Base-by-base conservation (phyloP, 1,284 basidiomycete genomes). In the Apiotrichum brassicae region DNA sequence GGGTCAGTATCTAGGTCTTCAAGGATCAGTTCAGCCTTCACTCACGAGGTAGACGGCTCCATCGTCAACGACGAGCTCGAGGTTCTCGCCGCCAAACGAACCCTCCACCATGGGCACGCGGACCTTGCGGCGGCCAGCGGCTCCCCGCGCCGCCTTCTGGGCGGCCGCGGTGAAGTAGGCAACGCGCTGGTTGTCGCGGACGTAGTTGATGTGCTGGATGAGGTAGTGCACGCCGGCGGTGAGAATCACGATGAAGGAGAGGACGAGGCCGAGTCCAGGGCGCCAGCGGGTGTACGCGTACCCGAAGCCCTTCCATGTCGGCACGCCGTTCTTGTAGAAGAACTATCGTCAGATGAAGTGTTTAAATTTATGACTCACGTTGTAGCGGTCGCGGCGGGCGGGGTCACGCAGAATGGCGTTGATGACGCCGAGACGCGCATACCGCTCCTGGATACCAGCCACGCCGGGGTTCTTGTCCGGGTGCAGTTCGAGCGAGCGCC, bases 281-380 rank as follows among this genome's bases (percentile, higher is more conserved):
- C 92, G 81, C 78, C 86, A 97, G 53, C 92, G 83, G 30, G 86
- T 82, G 72, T 95, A 95, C 71, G 93, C 94, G 71, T 95, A 94
- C n/a, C 70, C 70, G 30, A 70, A 66, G 28, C 72, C 72, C 42
- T 71, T 62, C 72, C 72, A 74, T 54, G 57, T 65, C 5, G 72
- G 72, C 9, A 74, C 69, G 23, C 72, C 72, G 51, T 74, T 74
- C 54, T 74, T 72, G 65, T 66, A 63, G 60, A 71, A 74, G 64
- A 70, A 70, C 70, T 73, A 30, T 30, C 9, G 28, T 9, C 28
- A 30, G 28, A 8, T 13, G 43, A 13, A 43, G n/a, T n/a, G n/a
- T n/a, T n/a, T n/a, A n/a, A n/a, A n/a, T n/a, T n/a, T n/a, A n/a
- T n/a, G n/a, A 42, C 69, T 55, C 51, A 73, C 65, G 42, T 77